Conservation (phyloP, 306 rosid species). For the Abrus precatorius region DNA sequence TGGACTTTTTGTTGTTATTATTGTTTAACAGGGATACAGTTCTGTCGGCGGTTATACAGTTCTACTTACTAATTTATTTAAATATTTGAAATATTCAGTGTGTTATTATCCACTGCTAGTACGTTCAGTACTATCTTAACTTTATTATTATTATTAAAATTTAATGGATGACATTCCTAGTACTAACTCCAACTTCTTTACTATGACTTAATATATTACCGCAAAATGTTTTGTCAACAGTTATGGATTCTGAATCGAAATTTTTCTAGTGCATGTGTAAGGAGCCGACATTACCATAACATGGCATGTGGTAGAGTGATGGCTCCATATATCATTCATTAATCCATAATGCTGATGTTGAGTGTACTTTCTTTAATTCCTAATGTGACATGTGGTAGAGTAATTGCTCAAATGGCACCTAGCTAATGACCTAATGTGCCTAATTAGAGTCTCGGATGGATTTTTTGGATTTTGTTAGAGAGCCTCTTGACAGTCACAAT, state of each 20-base stretch:
- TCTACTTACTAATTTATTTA: neutral
- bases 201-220: neutral
- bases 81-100: neutral
- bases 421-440: neutral
- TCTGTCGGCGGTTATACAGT: neutral
- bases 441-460: neutral
- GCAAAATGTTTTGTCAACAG: neutral
- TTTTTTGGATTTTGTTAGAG: neutral
- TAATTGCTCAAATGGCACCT: neutral
- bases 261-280: neutral
- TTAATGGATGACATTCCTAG: neutral
- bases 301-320: too few relatives aligned
- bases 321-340: neutral
- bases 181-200: neutral
- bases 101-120: neutral
- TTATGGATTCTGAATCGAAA: neutral
- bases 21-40: neutral
- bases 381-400: neutral
- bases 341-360: neutral
- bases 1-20: constrained; percentile 4
- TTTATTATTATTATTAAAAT: neutral
- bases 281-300: too few relatives aligned
- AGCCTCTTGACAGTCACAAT: neutral
- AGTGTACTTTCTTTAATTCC: neutral
- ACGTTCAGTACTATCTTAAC: neutral